Evolutionary conservation across 495 filamentous ascomycete species (phyloP), one percentile per base, ranked within the genome.

Genomic region (Evansstolkia leycettana): DNA sequence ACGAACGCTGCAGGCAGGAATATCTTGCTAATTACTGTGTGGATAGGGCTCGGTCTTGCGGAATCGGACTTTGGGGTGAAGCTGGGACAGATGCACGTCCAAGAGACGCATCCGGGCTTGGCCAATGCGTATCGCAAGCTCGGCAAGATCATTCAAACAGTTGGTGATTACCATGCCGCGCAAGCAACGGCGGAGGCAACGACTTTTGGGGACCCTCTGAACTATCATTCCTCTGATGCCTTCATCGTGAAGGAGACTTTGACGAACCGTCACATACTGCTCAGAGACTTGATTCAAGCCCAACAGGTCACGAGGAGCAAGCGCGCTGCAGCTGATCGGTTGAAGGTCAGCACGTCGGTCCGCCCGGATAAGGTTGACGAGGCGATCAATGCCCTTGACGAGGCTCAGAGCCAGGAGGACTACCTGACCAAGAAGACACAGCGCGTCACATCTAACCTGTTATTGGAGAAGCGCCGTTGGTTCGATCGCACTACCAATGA

Each of bases 201-300:
- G 1, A 95, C 89, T 0, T 70, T 99, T 30, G 85, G 84, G 31
- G 92, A 96, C 47, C 86, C 92, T 5, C 73, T 99, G 34, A 80
- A 82, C 41, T 96, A 99, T 52, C 88, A 99, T 59, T 94, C 87
- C 17, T 78, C 80, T 10, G 90, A 99, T 51, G 85, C 92, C 16
- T 90, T 96, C 53, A 93, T 96, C 50, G 92, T 99, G 44, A 99
- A 99, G 59, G 92, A 99, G 51, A 95, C 89, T 15, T 73, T 99
- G 43, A 99, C 92, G 13, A 99, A 99, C 62, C 80, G 92, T 2
- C 92, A 99, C 57, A 94, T 99, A 50, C 72, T 99, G n/a, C 80
- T 95, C 20, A 85, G 92, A 31, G 92, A 99, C 43, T 73, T 95
- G 29, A 54, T 93, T 17, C 80, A 90, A 55, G 88, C 90, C 2